Percentiles rank a stretch among this genome's conserved stretches.
These are phyloP conservation scores for Trichopus zeylanicus DNA, from an alignment of 116 monocot genomes.

Conservation along the genomic window DNA sequence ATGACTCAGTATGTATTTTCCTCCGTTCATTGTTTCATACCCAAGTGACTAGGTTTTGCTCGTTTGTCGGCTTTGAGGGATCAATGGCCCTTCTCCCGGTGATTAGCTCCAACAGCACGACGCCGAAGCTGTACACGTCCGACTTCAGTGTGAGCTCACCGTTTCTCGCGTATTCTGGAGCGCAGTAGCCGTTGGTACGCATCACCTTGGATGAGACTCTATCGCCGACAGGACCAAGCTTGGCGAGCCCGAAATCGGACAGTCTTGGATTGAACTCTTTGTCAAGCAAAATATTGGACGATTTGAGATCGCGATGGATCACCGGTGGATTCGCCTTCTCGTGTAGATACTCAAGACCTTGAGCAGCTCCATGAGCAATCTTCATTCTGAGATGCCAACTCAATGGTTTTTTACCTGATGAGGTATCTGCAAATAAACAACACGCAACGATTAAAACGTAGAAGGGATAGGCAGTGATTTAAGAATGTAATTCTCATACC, in stretches of 20 bases:
- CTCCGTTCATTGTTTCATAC: no score
- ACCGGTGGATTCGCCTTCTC: constrained; percentile 50
- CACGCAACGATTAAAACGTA: no score
- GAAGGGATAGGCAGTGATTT: no score
- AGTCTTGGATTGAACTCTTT: constrained; percentile 35
- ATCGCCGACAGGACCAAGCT: constrained; percentile 32
- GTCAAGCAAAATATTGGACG: constrained; percentile 46
- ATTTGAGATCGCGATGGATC: constrained; percentile 49
- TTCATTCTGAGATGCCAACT: constrained; percentile 43
- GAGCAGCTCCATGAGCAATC: constrained; percentile 39
- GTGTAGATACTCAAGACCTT: constrained; percentile 46
- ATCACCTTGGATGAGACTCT: constrained; percentile 37
- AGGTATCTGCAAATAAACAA: constrained; percentile 19
- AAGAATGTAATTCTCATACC: no score
- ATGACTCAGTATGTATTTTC: no score
- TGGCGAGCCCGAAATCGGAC: constrained; percentile 46
- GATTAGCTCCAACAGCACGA: constrained; percentile 37
- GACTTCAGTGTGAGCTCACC: no score
- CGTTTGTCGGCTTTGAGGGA: no score
- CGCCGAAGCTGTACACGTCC: constrained; percentile 39
- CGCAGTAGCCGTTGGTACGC: constrained; percentile 51
- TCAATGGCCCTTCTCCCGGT: no score
- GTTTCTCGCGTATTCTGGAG: no score
- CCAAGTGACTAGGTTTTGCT: no score
- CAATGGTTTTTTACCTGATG: constrained; percentile 24